Evolutionary conservation across 371 early-diverging fungal species (phyloP).

Genomic region (Apophysomyces trapeziformis): DNA sequence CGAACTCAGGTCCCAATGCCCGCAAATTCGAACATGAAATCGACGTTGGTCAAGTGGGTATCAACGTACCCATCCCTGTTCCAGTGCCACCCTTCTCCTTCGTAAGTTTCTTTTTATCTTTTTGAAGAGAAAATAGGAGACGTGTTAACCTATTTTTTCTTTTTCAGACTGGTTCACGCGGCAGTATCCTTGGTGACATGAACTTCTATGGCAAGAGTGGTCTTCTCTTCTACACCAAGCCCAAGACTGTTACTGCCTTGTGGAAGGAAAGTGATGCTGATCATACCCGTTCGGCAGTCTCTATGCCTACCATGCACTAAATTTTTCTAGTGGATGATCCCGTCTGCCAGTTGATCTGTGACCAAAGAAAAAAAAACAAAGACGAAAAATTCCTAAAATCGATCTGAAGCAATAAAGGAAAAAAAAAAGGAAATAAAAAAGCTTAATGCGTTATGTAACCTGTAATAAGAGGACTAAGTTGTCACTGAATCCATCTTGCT

Average conservation of each 20-base stretch:
- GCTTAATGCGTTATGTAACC: too few species aligned
- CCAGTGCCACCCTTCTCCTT: conserved; percentile 97
- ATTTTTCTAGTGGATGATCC: not conserved
- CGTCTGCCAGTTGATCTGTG: too few species aligned
- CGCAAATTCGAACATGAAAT: conserved; percentile 90
- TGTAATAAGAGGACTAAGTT: too few species aligned
- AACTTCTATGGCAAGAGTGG: conserved; percentile 93
- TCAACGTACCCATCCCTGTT: conserved; percentile 96
- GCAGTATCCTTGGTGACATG: conserved; percentile 92
- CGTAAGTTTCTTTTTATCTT: conserved; percentile 26
- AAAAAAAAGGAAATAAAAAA: too few species aligned
- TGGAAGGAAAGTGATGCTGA: conserved; percentile 85
- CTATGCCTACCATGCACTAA: conserved; percentile 29
- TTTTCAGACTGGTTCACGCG: conserved; percentile 84
- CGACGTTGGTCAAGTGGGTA: conserved; percentile 93
- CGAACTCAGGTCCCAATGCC: conserved; percentile 89
- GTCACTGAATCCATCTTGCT: too few species aligned
- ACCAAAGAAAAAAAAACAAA: too few species aligned
- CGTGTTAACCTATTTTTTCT: conserved; percentile 10
- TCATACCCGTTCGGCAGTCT: conserved; percentile 29
- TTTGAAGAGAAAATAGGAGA: not conserved
- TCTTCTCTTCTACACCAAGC: conserved; percentile 88
- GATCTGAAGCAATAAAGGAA: too few species aligned
- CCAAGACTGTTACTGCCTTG: conserved; percentile 93
- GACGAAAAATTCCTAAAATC: too few species aligned